Conservation (phyloP, 306 rosid species). For the Canavalia ensiformis region DNA sequence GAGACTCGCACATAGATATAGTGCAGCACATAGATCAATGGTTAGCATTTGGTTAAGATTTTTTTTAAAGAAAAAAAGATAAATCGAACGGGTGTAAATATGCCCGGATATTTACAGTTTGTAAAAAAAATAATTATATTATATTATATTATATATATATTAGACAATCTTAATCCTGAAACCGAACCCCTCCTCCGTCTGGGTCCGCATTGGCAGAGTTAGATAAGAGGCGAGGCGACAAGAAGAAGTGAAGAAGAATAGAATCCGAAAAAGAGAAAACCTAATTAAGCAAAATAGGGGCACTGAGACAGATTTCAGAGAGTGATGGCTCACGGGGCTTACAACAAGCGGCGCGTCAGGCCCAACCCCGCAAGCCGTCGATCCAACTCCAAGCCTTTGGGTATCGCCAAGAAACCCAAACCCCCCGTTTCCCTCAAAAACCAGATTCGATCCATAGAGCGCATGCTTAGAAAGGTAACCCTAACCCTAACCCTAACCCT, state of each 20-base stretch:
- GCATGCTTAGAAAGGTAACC: conserved; percentile 87
- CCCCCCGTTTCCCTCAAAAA: conserved; percentile 87
- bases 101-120: too few relatives aligned
- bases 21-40: too few relatives aligned
- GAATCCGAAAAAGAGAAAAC: neutral
- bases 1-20: too few relatives aligned
- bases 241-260: neutral
- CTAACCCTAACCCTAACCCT: conserved; percentile 22
- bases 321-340: conserved; percentile 91
- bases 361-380: conserved; percentile 76
- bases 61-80: too few relatives aligned
- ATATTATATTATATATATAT: too few relatives aligned
- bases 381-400: conserved; percentile 75
- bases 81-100: too few relatives aligned
- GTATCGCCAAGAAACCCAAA: conserved; percentile 76
- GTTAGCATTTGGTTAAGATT: too few relatives aligned
- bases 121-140: too few relatives aligned
- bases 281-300: neutral
- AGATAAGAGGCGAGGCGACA: neutral
- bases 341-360: conserved; percentile 82
- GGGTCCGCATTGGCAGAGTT: too few relatives aligned
- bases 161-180: too few relatives aligned
- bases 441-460: conserved; percentile 93
- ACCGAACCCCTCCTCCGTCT: too few relatives aligned
- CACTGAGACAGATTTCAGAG: too few relatives aligned